These are phyloP conservation scores for Ailanthus altissimus DNA, from an alignment of 345 rosid genomes.

Conservation along the genomic window DNA sequence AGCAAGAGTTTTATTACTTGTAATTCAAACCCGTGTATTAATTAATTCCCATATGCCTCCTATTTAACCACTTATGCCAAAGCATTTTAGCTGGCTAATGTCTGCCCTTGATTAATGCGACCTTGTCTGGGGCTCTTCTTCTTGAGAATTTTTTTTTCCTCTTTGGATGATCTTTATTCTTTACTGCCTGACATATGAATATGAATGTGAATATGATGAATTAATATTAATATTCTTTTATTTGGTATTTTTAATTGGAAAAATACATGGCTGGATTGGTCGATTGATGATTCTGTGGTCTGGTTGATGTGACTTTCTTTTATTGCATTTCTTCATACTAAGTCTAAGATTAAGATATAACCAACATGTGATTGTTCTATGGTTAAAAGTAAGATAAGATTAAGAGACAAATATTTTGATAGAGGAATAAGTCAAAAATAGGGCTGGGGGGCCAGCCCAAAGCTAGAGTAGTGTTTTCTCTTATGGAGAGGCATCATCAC, in stretches of 20 bases:
- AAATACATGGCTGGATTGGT: not conserved
- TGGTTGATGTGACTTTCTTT: no score
- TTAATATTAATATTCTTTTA: not conserved
- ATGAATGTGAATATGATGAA: no score
- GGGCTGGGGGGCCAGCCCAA: not conserved
- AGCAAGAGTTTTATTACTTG: not conserved
- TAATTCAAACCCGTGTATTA: not conserved
- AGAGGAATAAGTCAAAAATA: not conserved
- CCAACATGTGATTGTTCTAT: not conserved
- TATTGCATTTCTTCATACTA: no score
- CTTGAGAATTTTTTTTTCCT: not conserved
- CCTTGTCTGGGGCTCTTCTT: conserved; percentile 31
- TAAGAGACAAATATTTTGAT: not conserved
- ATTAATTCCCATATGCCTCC: conserved; percentile 25
- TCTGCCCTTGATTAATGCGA: conserved; percentile 40
- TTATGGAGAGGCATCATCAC: conserved; percentile 59
- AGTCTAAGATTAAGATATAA: no score
- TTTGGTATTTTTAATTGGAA: not conserved
- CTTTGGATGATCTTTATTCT: conserved; percentile 14
- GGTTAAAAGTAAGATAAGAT: not conserved
- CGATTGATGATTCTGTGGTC: not conserved
- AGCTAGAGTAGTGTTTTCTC: conserved; percentile 12
- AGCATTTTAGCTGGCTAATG: conserved; percentile 41
- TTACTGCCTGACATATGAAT: not conserved
- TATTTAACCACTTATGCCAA: conserved; percentile 30